Percentiles rank a stretch among this genome's conserved stretches.
These are phyloP conservation scores for Leucogyrophana mollusca DNA, from an alignment of 768 basidiomycete species.

Conservation along the genomic window DNA sequence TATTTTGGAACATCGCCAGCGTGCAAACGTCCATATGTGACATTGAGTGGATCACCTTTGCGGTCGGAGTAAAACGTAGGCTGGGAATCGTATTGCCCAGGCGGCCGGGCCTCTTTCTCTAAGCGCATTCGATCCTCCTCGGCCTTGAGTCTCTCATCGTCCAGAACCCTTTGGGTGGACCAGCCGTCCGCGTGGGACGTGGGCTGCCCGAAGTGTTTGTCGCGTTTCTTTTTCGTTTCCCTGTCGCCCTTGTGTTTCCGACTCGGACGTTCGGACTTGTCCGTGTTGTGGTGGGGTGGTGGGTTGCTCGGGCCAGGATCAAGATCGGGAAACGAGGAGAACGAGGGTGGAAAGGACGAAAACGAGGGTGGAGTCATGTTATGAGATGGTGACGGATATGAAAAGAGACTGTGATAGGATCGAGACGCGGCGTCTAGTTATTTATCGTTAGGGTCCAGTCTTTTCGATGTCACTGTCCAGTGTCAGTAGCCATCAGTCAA, in stretches of 20 bases:
- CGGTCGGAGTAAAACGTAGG: constrained; percentile 60
- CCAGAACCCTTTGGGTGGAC: constrained; percentile 9
- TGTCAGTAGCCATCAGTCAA: too few relatives aligned
- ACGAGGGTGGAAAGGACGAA: constrained; percentile 63
- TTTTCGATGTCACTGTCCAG: too few relatives aligned
- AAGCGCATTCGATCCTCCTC: constrained; percentile 32
- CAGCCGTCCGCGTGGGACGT: constrained; percentile 17
- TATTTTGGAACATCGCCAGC: constrained; percentile 68
- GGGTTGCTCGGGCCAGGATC: constrained; percentile 40
- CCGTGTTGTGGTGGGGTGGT: constrained; percentile 7
- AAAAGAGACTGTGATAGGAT: too few relatives aligned
- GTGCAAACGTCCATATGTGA: constrained; percentile 66
- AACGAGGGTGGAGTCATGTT: constrained; percentile 57
- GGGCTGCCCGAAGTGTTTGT: constrained; percentile 25
- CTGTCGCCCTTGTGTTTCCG: constrained; percentile 20
- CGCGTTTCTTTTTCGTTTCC: constrained; percentile 29
- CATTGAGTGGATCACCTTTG: constrained; percentile 63
- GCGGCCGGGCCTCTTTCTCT: constrained; percentile 16
- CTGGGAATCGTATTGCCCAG: constrained; percentile 24
- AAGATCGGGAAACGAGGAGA: constrained; percentile 69
- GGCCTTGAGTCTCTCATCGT: constrained; percentile 33
- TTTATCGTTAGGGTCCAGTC: too few relatives aligned
- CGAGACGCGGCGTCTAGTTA: too few relatives aligned
- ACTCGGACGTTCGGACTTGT: constrained; percentile 18
- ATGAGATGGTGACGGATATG: background rate